A percentile compares a stretch with the other conserved stretches of the same genome.
Conservation (phyloP, 2,329 filamentous ascomycete genomes). For the Lecanoromycetidae sp. region DNA sequence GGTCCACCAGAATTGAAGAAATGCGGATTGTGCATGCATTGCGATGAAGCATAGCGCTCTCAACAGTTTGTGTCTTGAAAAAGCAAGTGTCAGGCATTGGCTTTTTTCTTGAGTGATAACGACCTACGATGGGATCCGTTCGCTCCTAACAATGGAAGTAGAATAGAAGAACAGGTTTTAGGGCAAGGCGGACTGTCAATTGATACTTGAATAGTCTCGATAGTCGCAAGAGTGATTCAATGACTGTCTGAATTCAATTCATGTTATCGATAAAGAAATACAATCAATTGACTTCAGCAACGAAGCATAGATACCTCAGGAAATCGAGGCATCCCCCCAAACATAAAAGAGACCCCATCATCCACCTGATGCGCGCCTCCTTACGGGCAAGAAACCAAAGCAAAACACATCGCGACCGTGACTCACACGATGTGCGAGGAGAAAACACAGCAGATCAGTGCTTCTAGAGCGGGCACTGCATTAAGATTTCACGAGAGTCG, state of each 20-base stretch:
- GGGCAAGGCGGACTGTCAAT: not conserved
- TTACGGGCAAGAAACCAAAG: not conserved
- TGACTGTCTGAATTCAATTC: not conserved
- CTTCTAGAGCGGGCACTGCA: not conserved
- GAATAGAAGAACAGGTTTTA: constrained; percentile 1
- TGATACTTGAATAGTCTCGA: not conserved
- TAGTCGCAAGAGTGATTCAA: constrained; percentile 5
- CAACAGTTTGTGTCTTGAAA: not conserved
- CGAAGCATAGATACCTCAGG: constrained; percentile 14
- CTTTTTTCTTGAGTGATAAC: not conserved
- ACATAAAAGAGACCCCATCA: constrained; percentile 8
- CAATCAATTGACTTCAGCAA: not conserved
- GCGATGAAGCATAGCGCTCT: constrained; percentile 5
- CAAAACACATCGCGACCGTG: constrained; percentile 14
- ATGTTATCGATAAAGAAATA: constrained; percentile 1
- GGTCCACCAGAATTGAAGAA: constrained; percentile 29
- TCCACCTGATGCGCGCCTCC: not conserved
- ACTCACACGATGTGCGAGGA: constrained; percentile 6
- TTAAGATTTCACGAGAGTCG: constrained; percentile 2
- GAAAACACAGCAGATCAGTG: constrained; percentile 10
- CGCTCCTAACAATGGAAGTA: not conserved
- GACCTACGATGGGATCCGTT: constrained; percentile 1
- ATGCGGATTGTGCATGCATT: constrained; percentile 20
- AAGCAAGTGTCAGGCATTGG: constrained; percentile 4
- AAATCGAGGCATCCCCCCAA: constrained; percentile 16